A percentile compares a stretch with the other conserved stretches of the same genome.
Evolutionary conservation across 805 yeast species (phyloP).

Genomic region (Suhomyces sp.): DNA sequence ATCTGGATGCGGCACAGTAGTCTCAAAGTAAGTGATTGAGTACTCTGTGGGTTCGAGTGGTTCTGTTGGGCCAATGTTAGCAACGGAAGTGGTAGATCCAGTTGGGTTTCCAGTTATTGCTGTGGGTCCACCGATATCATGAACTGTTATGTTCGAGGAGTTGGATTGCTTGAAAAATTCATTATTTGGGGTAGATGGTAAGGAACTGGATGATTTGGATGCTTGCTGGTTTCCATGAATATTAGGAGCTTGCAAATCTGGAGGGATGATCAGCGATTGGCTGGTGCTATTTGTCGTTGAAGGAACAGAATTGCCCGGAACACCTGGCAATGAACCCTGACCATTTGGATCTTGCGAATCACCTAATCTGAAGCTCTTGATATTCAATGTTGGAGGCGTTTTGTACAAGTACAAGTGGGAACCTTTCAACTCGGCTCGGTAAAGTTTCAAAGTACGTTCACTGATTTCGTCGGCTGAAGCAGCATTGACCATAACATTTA

Average conservation of each 20-base stretch:
- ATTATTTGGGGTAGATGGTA: constrained; percentile 7
- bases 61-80: constrained; percentile 1
- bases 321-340: neutral
- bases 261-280: neutral
- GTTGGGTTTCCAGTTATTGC: constrained; percentile 6
- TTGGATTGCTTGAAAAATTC: constrained; percentile 18
- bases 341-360: constrained; percentile 6
- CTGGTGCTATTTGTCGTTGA: neutral
- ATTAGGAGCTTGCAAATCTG: constrained; percentile 2
- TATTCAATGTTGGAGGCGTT: constrained; percentile 49
- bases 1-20: constrained; percentile 36
- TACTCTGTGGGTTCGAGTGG: constrained; percentile 8
- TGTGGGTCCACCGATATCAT: constrained; percentile 7
- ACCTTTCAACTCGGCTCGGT: constrained; percentile 69
- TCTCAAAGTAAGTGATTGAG: constrained; percentile 24
- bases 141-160: constrained; percentile 15
- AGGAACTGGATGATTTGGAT: constrained; percentile 4
- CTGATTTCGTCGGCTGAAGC: constrained; percentile 30
- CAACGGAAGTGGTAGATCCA: neutral
- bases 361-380: constrained; percentile 28
- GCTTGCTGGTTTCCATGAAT: constrained; percentile 1
- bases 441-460: constrained; percentile 45
- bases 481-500: constrained; percentile 36
- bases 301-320: neutral
- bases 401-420: constrained; percentile 62